A percentile compares a stretch with the other conserved stretches of the same genome.
Evolutionary conservation across 257 asterid genomes (phyloP).

Genomic region (Scutellaria minor): DNA sequence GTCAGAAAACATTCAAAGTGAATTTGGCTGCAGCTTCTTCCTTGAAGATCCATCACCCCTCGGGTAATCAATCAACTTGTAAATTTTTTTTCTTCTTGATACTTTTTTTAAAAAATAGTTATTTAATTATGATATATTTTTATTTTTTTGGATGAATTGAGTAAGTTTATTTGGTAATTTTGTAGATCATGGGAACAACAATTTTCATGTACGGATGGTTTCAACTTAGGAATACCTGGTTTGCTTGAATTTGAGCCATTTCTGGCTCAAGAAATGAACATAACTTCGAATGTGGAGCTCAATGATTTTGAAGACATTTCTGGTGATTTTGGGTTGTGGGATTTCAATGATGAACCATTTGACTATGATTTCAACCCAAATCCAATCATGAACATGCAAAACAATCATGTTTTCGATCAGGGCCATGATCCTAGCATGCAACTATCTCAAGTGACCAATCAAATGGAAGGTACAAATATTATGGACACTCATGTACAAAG

Average conservation of each 20-base stretch:
- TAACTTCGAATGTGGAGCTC: conserved; percentile 30
- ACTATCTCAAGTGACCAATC: background rate
- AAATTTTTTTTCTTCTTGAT: background rate
- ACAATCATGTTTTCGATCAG: background rate
- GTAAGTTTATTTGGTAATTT: background rate
- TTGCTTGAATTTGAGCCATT: conserved; percentile 37
- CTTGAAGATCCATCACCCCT: conserved; percentile 42
- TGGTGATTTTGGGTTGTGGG: conserved; percentile 50
- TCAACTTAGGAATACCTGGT: conserved; percentile 32
- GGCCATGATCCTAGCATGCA: background rate
- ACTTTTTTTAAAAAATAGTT: no score
- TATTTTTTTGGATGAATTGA: no score
- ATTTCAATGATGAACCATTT: conserved; percentile 35
- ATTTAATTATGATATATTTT: no score
- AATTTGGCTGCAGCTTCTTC: conserved; percentile 35
- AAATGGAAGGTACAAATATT: background rate
- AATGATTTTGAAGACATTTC: conserved; percentile 54
- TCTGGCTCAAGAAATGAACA: conserved; percentile 23
- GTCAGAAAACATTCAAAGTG: conserved; percentile 40
- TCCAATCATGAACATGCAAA: conserved; percentile 21
- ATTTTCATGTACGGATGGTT: conserved; percentile 33
- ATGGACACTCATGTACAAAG: background rate
- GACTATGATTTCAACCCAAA: conserved; percentile 32
- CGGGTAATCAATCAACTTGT: conserved; percentile 40
- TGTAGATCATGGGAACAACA: conserved; percentile 57